Percentiles rank a stretch among this genome's conserved stretches.
Evolutionary conservation across 441 rosid genomes (phyloP).

Genomic region (Pelargonium australe): DNA sequence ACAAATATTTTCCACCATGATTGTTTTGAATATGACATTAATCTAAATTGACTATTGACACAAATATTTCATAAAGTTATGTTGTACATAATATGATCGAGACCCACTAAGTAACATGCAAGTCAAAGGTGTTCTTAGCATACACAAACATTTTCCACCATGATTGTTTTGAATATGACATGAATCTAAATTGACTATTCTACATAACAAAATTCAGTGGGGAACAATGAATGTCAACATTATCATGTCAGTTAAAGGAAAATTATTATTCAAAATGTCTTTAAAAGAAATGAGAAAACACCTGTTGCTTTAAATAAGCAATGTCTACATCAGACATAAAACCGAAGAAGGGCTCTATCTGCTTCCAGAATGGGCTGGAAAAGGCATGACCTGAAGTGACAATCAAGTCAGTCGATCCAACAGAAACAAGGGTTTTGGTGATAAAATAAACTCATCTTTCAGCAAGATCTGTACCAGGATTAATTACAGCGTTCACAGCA

Average conservation of each 20-base stretch:
- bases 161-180: neutral
- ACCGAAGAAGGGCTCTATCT: slow-evolving; percentile 74
- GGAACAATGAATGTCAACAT: neutral
- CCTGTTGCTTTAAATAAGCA: slow-evolving; percentile 67
- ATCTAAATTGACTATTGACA: neutral
- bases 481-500: slow-evolving; percentile 76
- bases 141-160: neutral
- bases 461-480: slow-evolving; percentile 39
- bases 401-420: slow-evolving; percentile 28
- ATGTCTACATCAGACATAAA: slow-evolving; percentile 66
- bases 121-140: neutral
- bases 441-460: slow-evolving; percentile 14
- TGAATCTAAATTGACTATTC: neutral
- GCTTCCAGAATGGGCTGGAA: slow-evolving; percentile 70
- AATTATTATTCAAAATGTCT: neutral
- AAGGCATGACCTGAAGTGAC: slow-evolving; percentile 51
- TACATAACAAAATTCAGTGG: neutral
- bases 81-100: too few relatives aligned
- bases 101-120: slow-evolving; percentile 4
- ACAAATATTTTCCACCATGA: neutral
- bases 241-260: neutral
- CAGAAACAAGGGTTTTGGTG: slow-evolving; percentile 10
- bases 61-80: neutral
- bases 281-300: slow-evolving; percentile 6
- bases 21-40: slow-evolving; percentile 4